These are phyloP conservation scores for Hymenoscyphus occultus DNA, from an alignment of 2,329 filamentous ascomycete species.

Conservation along the genomic window DNA sequence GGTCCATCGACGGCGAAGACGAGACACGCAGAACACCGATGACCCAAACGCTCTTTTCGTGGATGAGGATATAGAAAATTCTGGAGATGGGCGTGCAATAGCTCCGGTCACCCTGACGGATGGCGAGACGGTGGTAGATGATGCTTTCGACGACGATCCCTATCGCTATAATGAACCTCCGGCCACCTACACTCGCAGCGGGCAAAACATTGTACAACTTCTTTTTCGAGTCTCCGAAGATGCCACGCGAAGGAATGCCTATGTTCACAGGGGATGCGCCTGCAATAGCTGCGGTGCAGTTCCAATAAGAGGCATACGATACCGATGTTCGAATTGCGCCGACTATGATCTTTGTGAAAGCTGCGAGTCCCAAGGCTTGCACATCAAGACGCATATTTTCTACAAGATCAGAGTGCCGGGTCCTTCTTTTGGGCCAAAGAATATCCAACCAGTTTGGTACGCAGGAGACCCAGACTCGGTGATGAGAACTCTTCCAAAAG, in stretches of 20 bases:
- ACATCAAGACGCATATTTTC: constrained; percentile 91
- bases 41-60: constrained; percentile 17
- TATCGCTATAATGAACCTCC: constrained; percentile 25
- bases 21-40: constrained; percentile 15
- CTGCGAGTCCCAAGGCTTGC: constrained; percentile 72
- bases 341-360: constrained; percentile 95
- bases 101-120: constrained; percentile 28
- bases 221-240: constrained; percentile 93
- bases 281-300: constrained; percentile 87
- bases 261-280: constrained; percentile 86
- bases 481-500: constrained; percentile 62
- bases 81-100: constrained; percentile 33
- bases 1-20: constrained; percentile 49
- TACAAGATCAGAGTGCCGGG: constrained; percentile 93
- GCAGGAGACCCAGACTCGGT: constrained; percentile 78
- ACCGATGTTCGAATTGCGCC: constrained; percentile 91
- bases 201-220: constrained; percentile 79
- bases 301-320: constrained; percentile 88
- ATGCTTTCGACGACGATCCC: constrained; percentile 29
- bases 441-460: constrained; percentile 82
- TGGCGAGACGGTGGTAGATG: constrained; percentile 36
- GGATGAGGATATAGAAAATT: constrained; percentile 34
- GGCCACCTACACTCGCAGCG: constrained; percentile 46
- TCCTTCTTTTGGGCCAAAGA: constrained; percentile 75
- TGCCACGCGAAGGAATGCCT: constrained; percentile 81